Evolutionary conservation across 768 basidiomycete genomes (phyloP).

Genomic region (Leccinum variicolor): DNA sequence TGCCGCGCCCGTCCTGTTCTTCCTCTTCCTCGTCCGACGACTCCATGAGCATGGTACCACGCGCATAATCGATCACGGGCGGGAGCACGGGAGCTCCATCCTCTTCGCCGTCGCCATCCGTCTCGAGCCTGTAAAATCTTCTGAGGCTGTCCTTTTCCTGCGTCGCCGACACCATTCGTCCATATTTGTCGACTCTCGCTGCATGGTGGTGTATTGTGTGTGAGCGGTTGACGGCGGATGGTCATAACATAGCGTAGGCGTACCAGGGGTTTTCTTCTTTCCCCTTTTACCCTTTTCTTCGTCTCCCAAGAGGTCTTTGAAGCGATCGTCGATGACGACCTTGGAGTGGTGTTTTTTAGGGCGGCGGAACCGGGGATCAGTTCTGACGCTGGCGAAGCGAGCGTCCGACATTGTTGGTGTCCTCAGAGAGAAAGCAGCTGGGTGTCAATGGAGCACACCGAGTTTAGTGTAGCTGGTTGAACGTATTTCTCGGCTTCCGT

Average conservation of each 20-base stretch:
- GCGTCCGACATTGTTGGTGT: conserved; percentile 57
- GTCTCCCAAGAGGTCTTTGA: conserved; percentile 71
- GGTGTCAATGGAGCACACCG: not conserved
- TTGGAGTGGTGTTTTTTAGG: conserved; percentile 79
- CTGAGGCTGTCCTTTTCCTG: conserved; percentile 75
- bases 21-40: conserved; percentile 79
- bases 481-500: not conserved
- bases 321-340: conserved; percentile 88
- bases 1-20: conserved; percentile 8
- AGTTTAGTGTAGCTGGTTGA: not conserved
- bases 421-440: not conserved
- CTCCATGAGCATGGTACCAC: conserved; percentile 83
- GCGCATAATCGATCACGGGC: conserved; percentile 72
- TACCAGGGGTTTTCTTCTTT: conserved; percentile 12
- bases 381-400: conserved; percentile 82
- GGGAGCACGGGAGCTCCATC: conserved; percentile 6
- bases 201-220: not conserved
- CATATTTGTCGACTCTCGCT: conserved; percentile 87
- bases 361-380: conserved; percentile 90
- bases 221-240: not conserved
- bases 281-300: conserved; percentile 38
- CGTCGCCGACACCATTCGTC: conserved; percentile 62
- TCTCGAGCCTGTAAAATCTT: conserved; percentile 75
- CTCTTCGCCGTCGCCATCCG: conserved; percentile 28
- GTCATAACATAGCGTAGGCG: conserved; percentile 3